A percentile compares a stretch with the other conserved stretches of the same genome.
These are phyloP conservation scores for Adansonia madagascariensis DNA, from an alignment of 441 rosid species.

Conservation along the genomic window DNA sequence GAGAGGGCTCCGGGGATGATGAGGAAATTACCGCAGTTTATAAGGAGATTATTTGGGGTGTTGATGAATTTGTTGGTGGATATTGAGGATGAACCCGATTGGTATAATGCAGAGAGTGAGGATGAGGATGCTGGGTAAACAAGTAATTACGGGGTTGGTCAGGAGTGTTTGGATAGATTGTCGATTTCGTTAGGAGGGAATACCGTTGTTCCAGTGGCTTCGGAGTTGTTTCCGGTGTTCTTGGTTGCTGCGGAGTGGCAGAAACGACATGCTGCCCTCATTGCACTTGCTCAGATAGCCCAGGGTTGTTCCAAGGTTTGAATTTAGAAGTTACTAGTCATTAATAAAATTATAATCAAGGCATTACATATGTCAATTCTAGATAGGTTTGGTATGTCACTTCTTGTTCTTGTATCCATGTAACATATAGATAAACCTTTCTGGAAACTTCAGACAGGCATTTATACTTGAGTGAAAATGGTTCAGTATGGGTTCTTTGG, in stretches of 20 bases:
- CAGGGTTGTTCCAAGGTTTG: conserved; percentile 55
- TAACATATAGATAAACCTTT: neutral
- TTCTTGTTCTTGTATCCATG: no score
- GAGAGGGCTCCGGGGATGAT: conserved; percentile 57
- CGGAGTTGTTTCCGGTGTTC: conserved; percentile 38
- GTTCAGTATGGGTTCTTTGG: neutral
- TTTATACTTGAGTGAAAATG: neutral
- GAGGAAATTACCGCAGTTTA: conserved; percentile 46
- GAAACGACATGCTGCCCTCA: conserved; percentile 51
- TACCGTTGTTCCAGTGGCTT: conserved; percentile 46
- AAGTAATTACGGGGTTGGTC: conserved; percentile 54
- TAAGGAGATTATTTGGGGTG: conserved; percentile 39
- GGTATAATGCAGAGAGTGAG: conserved; percentile 49
- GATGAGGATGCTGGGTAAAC: conserved; percentile 56
- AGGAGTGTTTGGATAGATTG: conserved; percentile 55
- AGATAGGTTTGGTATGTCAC: neutral
- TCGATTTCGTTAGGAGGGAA: conserved; percentile 49
- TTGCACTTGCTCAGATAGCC: conserved; percentile 51
- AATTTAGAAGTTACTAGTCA: no score
- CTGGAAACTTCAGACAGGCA: neutral
- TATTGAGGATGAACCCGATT: conserved; percentile 52
- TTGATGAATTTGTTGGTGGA: conserved; percentile 49
- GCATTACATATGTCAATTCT: conserved; percentile 20
- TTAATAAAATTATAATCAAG: no score
- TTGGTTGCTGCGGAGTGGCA: conserved; percentile 54